Conservation (phyloP, 2,329 filamentous ascomycete species). For the Aurifilum marmelostoma region DNA sequence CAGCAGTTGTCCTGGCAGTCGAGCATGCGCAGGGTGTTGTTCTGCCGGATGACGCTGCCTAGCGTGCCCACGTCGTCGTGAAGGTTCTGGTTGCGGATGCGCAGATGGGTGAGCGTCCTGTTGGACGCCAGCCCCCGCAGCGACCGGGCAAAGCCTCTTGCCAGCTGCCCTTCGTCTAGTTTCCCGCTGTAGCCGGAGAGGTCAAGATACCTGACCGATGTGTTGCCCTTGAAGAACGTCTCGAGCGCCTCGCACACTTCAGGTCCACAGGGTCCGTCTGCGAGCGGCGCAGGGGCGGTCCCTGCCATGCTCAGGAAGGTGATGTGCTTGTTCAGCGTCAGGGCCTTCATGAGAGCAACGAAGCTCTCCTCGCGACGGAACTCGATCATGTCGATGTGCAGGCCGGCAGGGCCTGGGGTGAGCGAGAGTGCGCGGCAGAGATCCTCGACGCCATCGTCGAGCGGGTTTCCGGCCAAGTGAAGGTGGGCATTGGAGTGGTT, state of each 20-base stretch:
- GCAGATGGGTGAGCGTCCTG: conserved; percentile 48
- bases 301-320: conserved; percentile 58
- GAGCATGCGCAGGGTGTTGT: conserved; percentile 53
- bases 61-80: conserved; percentile 56
- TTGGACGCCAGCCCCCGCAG: conserved; percentile 42
- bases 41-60: conserved; percentile 52
- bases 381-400: conserved; percentile 62
- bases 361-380: conserved; percentile 57
- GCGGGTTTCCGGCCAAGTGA: conserved; percentile 54
- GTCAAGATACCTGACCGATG: conserved; percentile 56
- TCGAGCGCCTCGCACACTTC: conserved; percentile 54
- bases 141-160: conserved; percentile 55
- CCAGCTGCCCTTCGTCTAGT: conserved; percentile 60
- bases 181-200: conserved; percentile 61
- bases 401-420: conserved; percentile 52
- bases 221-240: conserved; percentile 55
- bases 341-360: conserved; percentile 52
- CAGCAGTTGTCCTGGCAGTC: conserved; percentile 61
- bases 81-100: conserved; percentile 59
- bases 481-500: conserved; percentile 51
- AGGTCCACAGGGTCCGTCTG: conserved; percentile 41
- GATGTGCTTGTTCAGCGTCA: conserved; percentile 55
- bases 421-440: conserved; percentile 52
- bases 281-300: conserved; percentile 50
- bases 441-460: conserved; percentile 56